Base-by-base conservation (phyloP, 192 early-diverging fungal species). In the Backusella westeae region DNA sequence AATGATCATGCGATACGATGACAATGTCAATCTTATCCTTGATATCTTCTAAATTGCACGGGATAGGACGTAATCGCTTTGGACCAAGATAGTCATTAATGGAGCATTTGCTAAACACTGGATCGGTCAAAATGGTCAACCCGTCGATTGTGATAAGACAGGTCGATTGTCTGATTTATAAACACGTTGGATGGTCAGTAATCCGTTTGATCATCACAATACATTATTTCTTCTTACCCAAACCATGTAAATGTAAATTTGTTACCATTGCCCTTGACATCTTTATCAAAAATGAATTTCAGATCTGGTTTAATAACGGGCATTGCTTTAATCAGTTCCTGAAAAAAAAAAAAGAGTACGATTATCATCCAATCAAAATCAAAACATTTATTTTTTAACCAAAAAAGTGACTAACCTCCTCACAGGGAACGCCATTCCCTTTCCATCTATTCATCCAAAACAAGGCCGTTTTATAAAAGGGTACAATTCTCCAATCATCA, bases 61-160 rank as follows among this genome's bases (percentile, higher is more conserved):
- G 88, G 5, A 83, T 39, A n/a, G 88, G 85, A 35, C 88, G 75
- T 14, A 90, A 49, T 29, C 89, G 78, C 42, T 84, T 84, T 17
- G 85, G 85, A 7, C 89, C 89, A 59, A 77, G 46, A 39, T 77
- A 81, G 34, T 77, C 75, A 69, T 81, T 77, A 17, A 81, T 71
- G 0, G 80, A 74, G 10, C 80, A 52, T 26, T 68, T 56, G 21
- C 67, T 71, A 34, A 80, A 80, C 3, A 76, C 79, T 7, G 76
- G 76, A 72, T 77, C 88, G 38, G 88, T 87, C 71, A 89, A 69
- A 67, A 89, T 87, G 71, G 82, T 85, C 68, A 84, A 85, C 29
- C 88, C 88, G 59, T 89, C 84, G 79, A 89, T 83, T 74, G 85
- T 86, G n/a, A 89, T 82, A 53, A 89, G 63, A 46, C 88, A 87